Evolutionary conservation across 768 basidiomycete genomes (phyloP), one percentile per base, ranked within the genome.

Genomic region (Amanita rimosa): DNA sequence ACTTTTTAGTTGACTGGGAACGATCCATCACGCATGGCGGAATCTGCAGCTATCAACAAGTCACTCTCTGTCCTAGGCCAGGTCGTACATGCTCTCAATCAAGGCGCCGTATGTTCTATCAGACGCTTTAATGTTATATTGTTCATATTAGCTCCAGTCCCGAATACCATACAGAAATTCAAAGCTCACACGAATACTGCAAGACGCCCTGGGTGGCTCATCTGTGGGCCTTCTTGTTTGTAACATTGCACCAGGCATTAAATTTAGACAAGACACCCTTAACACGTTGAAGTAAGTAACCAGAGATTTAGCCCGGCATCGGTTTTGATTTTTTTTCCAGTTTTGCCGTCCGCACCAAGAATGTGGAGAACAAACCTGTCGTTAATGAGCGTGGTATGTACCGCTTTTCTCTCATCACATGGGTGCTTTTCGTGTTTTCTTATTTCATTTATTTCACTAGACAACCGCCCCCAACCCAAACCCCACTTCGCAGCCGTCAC

Each of bases 161-260:
- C 81, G 88, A 19, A 84, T 94, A 51, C 92, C 92, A 0, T 94
- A 93, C 59, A 80, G 92, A 38, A 87, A 94, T 60, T 87, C 88
- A 0, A 92, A 92, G 60, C 71, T 94, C 29, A 95, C 91, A 0
- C 72, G 92, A 21, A 81, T 94, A 45, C 73, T 95, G 1, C 89
- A 93, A 81, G 89, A 91, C 53, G 89, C 90, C 0, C 77, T 95
- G 1, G 89, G 89, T 17, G 92, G 92, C 10, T 72, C 76, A 1
- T 83, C 86, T 0, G 72, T 87, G 8, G 86, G 86, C 1, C 65
- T 94, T 17, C 68, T 94, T 36, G 87, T 95, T 27, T 91, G 89
- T 63, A 92, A 92, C 56, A 67, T 95, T 7, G 86, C 91, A 8
- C 90, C 92, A 13, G 87, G 86, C 1, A 66, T 65, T 29, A 90